A percentile compares a stretch with the other conserved stretches of the same genome.
Evolutionary conservation across 345 rosid species (phyloP).

Genomic region (Citrus unshiu): DNA sequence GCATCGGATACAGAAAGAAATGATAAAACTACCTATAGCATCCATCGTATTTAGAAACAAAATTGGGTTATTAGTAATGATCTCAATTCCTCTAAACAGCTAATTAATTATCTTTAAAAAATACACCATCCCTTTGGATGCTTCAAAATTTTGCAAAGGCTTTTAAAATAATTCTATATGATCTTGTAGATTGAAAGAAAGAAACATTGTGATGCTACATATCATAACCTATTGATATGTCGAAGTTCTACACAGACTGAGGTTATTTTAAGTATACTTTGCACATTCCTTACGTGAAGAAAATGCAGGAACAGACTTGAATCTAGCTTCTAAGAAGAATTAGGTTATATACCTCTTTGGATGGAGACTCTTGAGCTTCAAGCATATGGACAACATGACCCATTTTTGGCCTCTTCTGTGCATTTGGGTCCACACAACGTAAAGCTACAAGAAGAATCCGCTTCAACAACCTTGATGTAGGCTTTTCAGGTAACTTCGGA

Average conservation of each 20-base stretch:
- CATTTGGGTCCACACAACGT: conserved; percentile 84
- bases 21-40: background rate
- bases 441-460: conserved; percentile 81
- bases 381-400: conserved; percentile 91
- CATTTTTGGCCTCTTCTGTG: conserved; percentile 75
- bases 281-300: background rate
- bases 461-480: conserved; percentile 66
- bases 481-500: conserved; percentile 79
- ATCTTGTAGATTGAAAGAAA: background rate
- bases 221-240: background rate
- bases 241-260: background rate
- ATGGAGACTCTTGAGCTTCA: conserved; percentile 76
- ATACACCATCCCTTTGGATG: background rate
- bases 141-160: background rate
- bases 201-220: background rate
- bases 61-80: background rate
- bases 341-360: conserved; percentile 49
- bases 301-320: background rate
- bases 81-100: background rate
- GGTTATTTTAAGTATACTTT: background rate
- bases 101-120: background rate
- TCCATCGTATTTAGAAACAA: background rate
- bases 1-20: background rate
- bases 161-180: background rate
- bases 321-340: background rate